These are phyloP conservation scores for Vanderwaltozyma verrucispora DNA, from an alignment of 805 yeast genomes.

Conservation along the genomic window DNA sequence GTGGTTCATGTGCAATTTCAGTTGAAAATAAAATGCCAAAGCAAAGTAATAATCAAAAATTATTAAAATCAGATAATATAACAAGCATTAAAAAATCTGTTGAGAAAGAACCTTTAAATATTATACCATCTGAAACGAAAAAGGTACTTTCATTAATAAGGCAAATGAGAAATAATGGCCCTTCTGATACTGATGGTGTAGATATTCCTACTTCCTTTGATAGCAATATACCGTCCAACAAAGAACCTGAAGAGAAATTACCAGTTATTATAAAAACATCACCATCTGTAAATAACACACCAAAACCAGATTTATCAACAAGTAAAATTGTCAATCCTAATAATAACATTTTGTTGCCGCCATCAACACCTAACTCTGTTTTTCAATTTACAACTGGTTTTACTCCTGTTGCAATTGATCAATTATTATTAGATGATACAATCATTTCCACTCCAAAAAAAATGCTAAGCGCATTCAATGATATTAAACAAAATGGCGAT, in stretches of 20 bases:
- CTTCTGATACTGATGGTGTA: constrained; percentile 2
- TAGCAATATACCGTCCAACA: background rate
- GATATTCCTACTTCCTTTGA: background rate
- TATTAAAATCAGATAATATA: no score
- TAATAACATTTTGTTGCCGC: constrained; percentile 3
- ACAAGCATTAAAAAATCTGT: no score
- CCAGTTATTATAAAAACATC: background rate
- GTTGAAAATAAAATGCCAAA: background rate
- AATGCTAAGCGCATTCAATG: background rate
- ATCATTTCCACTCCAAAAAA: constrained; percentile 2
- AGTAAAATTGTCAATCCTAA: background rate
- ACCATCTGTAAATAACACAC: background rate
- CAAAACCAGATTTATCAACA: background rate
- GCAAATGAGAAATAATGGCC: constrained; percentile 19
- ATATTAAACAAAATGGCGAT: background rate
- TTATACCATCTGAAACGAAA: constrained; percentile 14
- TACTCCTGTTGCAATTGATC: constrained; percentile 20
- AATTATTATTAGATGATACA: constrained; percentile 13
- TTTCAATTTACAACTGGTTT: constrained; percentile 19
- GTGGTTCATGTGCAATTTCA: constrained; percentile 5
- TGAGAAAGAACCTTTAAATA: no score
- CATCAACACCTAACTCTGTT: constrained; percentile 20
- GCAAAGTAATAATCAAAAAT: no score
- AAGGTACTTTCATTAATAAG: constrained; percentile 21
- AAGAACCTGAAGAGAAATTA: background rate